Evolutionary conservation across 805 yeast species (phyloP).

Genomic region (Cyberlindnera japonica): DNA sequence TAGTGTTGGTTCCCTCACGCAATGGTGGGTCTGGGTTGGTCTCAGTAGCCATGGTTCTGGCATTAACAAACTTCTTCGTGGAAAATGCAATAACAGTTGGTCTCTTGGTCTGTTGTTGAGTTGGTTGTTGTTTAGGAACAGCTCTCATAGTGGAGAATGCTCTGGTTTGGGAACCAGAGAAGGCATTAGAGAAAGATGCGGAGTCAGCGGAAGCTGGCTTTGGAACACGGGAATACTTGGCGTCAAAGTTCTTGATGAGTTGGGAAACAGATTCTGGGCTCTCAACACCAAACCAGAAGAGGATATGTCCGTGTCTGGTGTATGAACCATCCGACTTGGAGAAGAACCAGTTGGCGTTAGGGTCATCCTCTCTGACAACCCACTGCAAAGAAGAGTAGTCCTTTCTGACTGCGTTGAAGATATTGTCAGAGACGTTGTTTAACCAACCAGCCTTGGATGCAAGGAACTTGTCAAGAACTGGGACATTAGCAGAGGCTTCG

Average conservation of each 20-base stretch:
- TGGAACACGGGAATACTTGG: constrained; percentile 31
- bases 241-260: constrained; percentile 55
- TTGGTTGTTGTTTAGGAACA: constrained; percentile 4
- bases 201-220: constrained; percentile 27
- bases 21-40: constrained; percentile 72
- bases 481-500: constrained; percentile 39
- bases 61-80: constrained; percentile 23
- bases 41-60: constrained; percentile 33
- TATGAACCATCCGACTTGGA: constrained; percentile 92
- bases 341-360: constrained; percentile 89
- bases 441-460: constrained; percentile 94
- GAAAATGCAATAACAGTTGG: constrained; percentile 21
- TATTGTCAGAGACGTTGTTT: constrained; percentile 93
- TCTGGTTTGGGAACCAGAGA: constrained; percentile 40
- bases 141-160: constrained; percentile 43
- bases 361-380: constrained; percentile 87
- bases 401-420: constrained; percentile 75
- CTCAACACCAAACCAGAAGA: constrained; percentile 91
- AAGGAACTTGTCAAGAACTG: constrained; percentile 79
- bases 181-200: constrained; percentile 36
- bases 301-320: constrained; percentile 79
- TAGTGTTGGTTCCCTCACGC: constrained; percentile 56
- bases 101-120: constrained; percentile 23
- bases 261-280: constrained; percentile 58
- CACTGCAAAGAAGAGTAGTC: constrained; percentile 77